Evolutionary conservation across 768 basidiomycete species (phyloP).

Genomic region (Rossbeevera mucosa): DNA sequence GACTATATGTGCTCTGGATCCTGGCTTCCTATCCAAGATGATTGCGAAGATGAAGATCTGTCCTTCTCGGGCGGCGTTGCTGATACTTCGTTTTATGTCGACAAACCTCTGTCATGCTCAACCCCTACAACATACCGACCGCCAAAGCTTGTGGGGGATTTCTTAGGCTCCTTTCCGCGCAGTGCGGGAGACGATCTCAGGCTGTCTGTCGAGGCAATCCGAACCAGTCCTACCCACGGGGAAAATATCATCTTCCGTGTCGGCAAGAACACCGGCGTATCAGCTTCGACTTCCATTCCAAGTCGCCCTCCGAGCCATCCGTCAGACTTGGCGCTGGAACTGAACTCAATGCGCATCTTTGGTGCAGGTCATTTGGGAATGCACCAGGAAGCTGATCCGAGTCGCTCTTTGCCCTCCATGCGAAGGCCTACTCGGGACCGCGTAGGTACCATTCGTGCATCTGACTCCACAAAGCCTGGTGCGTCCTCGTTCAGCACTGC

Average conservation of each 20-base stretch:
- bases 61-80: conserved; percentile 5
- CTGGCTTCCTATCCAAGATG: conserved; percentile 9
- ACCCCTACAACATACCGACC: conserved; percentile 19
- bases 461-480: conserved; percentile 33
- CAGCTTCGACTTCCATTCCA: background rate
- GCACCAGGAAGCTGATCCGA: too few species aligned
- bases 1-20: conserved; percentile 25
- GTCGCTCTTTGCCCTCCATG: too few species aligned
- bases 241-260: background rate
- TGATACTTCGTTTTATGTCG: conserved; percentile 18
- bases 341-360: conserved; percentile 23
- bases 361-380: conserved; percentile 15
- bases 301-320: conserved; percentile 15
- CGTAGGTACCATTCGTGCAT: conserved; percentile 49
- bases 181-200: conserved; percentile 1
- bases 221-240: conserved; percentile 10
- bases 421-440: conserved; percentile 32
- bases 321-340: conserved; percentile 15
- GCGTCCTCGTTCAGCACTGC: conserved; percentile 3
- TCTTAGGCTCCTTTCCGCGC: background rate
- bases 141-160: background rate
- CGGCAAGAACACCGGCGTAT: background rate
- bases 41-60: background rate
- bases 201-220: conserved; percentile 1
- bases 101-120: conserved; percentile 23